These are phyloP conservation scores for Vickermania ingenoplastis DNA, from an alignment of 208 protist species.

Conservation along the genomic window DNA sequence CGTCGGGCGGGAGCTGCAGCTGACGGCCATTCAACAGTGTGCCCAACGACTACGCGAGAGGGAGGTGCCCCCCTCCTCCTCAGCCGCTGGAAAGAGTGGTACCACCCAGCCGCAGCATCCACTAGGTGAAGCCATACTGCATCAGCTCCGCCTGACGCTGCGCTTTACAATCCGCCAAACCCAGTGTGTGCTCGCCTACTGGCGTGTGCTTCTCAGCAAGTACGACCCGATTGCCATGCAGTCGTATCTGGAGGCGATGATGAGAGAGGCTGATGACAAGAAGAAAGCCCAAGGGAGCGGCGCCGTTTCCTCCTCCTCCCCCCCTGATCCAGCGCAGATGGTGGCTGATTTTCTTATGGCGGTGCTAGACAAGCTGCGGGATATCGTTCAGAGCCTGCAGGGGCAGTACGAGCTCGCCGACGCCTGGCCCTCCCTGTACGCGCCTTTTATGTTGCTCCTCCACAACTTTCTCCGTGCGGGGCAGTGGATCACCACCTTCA, in stretches of 20 bases:
- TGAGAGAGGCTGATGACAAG: too few relatives aligned
- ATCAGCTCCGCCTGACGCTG: conserved; percentile 40
- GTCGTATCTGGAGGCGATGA: neutral
- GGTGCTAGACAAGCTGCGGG: conserved; percentile 45
- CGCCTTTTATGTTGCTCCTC: conserved; percentile 40
- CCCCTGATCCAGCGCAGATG: conserved; percentile 47
- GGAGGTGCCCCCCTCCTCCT: neutral
- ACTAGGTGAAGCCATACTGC: conserved; percentile 29
- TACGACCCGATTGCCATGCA: neutral
- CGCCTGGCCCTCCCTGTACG: conserved; percentile 29
- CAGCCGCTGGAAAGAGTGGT: neutral
- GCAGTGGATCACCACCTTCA: too few relatives aligned
- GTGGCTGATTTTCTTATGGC: conserved; percentile 62
- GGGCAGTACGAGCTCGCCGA: conserved; percentile 34
- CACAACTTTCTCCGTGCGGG: conserved; percentile 26
- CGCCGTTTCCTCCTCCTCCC: conserved; percentile 19
- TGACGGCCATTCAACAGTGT: conserved; percentile 27
- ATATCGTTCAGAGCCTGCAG: conserved; percentile 42
- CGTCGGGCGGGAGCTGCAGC: conserved; percentile 56
- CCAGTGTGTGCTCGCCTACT: conserved; percentile 47
- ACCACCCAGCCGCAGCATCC: conserved; percentile 10
- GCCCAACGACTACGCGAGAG: neutral
- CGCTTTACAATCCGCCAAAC: conserved; percentile 45
- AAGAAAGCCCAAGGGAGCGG: conserved; percentile 28
- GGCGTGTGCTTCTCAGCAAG: conserved; percentile 37